phyloP scores from a whole-genome alignment of 2,329 filamentous ascomycete species.

The Neofusicoccum parvum region DNA sequence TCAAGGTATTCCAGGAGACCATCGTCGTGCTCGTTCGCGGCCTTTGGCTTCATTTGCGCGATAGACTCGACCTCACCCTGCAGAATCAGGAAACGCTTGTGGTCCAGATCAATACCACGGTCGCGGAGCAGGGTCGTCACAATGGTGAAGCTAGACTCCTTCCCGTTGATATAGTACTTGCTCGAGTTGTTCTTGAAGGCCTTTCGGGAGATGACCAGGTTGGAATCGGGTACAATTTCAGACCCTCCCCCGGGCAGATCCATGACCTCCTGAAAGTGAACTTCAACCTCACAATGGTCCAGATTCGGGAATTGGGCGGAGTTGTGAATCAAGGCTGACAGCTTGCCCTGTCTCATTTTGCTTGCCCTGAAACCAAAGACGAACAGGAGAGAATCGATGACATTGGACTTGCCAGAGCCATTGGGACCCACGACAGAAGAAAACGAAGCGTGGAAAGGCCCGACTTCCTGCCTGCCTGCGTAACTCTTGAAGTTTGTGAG shows the following conservation, averaged over 20 bases:
- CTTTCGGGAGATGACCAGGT: slow-evolving; percentile 83
- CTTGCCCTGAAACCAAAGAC: slow-evolving; percentile 99
- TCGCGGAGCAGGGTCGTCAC: slow-evolving; percentile 87
- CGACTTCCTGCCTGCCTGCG: slow-evolving; percentile 90
- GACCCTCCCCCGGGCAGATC: slow-evolving; percentile 77
- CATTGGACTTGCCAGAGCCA: slow-evolving; percentile 90
- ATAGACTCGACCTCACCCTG: slow-evolving; percentile 99
- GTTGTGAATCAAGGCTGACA: slow-evolving; percentile 96
- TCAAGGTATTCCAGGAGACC: slow-evolving; percentile 95
- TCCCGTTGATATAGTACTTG: slow-evolving; percentile 95
- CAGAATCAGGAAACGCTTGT: slow-evolving; percentile 96
- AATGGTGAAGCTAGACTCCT: slow-evolving; percentile 85
- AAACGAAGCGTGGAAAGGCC: slow-evolving; percentile 95
- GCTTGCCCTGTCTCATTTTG: slow-evolving; percentile 99
- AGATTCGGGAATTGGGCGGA: slow-evolving; percentile 84
- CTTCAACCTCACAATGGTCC: slow-evolving; percentile 91
- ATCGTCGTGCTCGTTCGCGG: slow-evolving; percentile 91
- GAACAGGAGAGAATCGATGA: slow-evolving; percentile 96
- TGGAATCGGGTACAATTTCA: slow-evolving; percentile 79
- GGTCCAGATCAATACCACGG: slow-evolving; percentile 90
- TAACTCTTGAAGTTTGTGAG: slow-evolving; percentile 99
- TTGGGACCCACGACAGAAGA: slow-evolving; percentile 98
- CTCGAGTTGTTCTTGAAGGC: slow-evolving; percentile 98
- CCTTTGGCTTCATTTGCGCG: slow-evolving; percentile 98
- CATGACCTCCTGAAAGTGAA: slow-evolving; percentile 94